These are phyloP conservation scores for Kluyveromyces marxianus DNA, from an alignment of 1,139 yeast genomes.

Conservation along the genomic window DNA sequence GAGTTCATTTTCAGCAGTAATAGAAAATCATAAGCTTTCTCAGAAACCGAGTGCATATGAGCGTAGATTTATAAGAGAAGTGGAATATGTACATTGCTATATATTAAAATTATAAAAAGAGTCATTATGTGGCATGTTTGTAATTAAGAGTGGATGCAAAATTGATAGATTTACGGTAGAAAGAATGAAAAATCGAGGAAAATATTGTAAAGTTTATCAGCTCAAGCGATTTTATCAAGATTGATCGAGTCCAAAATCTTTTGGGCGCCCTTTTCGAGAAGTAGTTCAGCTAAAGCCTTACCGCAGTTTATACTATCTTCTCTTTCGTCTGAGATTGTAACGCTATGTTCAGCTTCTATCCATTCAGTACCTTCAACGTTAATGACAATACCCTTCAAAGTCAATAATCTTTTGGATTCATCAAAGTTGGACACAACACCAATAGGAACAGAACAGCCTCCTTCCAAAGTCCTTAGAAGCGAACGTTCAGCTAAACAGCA, in stretches of 20 bases:
- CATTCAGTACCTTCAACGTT: constrained; percentile 24
- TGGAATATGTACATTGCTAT: too few species aligned
- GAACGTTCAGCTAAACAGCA: constrained; percentile 90
- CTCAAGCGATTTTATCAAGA: constrained; percentile 28
- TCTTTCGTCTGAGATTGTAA: constrained; percentile 27
- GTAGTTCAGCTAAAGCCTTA: constrained; percentile 53
- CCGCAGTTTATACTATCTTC: constrained; percentile 72
- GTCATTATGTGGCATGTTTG: too few species aligned
- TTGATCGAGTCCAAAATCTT: constrained; percentile 74
- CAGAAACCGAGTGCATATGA: too few species aligned
- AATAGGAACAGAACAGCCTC: constrained; percentile 96
- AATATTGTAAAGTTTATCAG: too few species aligned
- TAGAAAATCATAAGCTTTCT: too few species aligned
- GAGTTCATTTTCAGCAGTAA: too few species aligned
- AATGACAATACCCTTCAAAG: constrained; percentile 68
- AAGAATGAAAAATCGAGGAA: too few species aligned
- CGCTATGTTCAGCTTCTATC: constrained; percentile 41
- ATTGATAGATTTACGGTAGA: too few species aligned
- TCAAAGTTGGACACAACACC: constrained; percentile 70
- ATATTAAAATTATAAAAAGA: too few species aligned
- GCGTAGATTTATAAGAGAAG: too few species aligned
- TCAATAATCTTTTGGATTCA: constrained; percentile 36
- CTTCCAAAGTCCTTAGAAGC: constrained; percentile 81
- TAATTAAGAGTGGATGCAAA: too few species aligned
- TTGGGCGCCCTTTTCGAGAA: constrained; percentile 75